Evolutionary conservation across 1,284 basidiomycete genomes (phyloP).

Genomic region (Cutaneotrichosporon arboriforme): DNA sequence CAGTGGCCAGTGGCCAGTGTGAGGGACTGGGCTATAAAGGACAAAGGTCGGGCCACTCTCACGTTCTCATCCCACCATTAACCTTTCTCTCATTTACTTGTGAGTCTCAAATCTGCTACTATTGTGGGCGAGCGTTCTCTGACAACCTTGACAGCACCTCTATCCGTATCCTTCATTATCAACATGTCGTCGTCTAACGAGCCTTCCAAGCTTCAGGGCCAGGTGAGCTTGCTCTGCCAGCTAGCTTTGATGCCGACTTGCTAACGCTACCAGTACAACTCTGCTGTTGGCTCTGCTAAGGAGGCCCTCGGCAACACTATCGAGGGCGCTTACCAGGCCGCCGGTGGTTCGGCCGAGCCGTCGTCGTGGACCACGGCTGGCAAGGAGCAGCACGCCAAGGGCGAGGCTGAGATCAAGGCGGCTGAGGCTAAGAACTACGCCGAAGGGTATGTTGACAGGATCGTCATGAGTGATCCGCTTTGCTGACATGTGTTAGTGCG

Average conservation of each 20-base stretch:
- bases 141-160: too few species aligned
- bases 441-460: conserved; percentile 51
- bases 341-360: conserved; percentile 37
- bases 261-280: conserved; percentile 34
- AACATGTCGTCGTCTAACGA: conserved; percentile 15
- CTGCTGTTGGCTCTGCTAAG: conserved; percentile 42
- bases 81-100: not conserved
- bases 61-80: not conserved
- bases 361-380: conserved; percentile 19
- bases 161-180: conserved; percentile 4
- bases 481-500: conserved; percentile 23
- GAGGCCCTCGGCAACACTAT: conserved; percentile 54
- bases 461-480: not conserved
- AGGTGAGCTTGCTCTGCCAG: conserved; percentile 38
- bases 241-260: not conserved
- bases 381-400: conserved; percentile 57
- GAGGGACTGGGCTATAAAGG: too few species aligned
- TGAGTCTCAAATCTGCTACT: too few species aligned
- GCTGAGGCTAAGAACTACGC: conserved; percentile 48
- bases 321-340: conserved; percentile 52
- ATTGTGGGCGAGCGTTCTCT: too few species aligned
- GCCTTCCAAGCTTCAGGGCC: conserved; percentile 59
- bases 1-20: too few species aligned
- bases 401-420: conserved; percentile 53
- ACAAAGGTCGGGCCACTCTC: not conserved